A percentile compares a stretch with the other conserved stretches of the same genome.
Conservation (phyloP, 2,329 filamentous ascomycete species). For the Alternaria sp. region DNA sequence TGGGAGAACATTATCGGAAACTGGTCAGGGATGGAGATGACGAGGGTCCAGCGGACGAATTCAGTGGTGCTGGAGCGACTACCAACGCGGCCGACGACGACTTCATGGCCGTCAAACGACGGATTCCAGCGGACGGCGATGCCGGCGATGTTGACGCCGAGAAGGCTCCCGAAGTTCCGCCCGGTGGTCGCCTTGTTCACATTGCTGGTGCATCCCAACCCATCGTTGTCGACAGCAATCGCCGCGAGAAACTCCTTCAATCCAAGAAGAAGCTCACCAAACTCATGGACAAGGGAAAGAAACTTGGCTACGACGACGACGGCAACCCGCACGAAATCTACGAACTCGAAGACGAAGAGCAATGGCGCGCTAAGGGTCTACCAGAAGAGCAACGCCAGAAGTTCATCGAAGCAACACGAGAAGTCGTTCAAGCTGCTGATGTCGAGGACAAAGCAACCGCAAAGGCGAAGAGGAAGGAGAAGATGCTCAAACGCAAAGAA, state of each 20-base stretch:
- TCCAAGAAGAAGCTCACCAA: conserved; percentile 95
- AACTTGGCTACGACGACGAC: conserved; percentile 91
- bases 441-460: conserved; percentile 80
- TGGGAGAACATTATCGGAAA: conserved; percentile 92
- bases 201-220: conserved; percentile 71
- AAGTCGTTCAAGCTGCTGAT: conserved; percentile 76
- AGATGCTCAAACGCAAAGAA: conserved; percentile 74
- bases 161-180: conserved; percentile 44
- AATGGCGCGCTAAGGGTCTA: conserved; percentile 76
- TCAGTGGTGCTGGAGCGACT: conserved; percentile 39
- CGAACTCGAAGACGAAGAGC: conserved; percentile 83
- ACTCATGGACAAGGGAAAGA: conserved; percentile 83
- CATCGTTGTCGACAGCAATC: conserved; percentile 89
- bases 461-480: conserved; percentile 78
- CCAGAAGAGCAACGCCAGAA: conserved; percentile 76
- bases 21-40: conserved; percentile 67
- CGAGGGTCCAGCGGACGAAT: conserved; percentile 47
- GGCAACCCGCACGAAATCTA: conserved; percentile 85
- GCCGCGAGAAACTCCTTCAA: conserved; percentile 90
- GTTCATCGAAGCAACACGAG: conserved; percentile 79
- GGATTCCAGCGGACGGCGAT: conserved; percentile 74
- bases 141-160: conserved; percentile 52
- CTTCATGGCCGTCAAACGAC: conserved; percentile 87
- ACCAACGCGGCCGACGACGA: conserved; percentile 70
- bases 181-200: conserved; percentile 65